Conservation (phyloP, 2,329 filamentous ascomycete species). For the Phialophora verrucosa region DNA sequence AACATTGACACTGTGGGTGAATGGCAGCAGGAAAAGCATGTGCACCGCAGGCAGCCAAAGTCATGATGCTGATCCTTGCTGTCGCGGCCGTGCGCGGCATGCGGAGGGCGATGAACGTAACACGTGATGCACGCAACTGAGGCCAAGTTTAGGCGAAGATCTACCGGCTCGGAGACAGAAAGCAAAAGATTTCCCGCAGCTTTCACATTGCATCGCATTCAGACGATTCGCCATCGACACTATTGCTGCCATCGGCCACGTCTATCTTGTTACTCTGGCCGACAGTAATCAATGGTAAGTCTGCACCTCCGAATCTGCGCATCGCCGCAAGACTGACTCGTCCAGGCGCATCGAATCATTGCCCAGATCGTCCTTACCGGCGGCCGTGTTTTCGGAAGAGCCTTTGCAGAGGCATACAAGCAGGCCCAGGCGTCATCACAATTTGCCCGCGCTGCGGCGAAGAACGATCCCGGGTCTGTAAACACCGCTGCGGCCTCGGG, state of each 20-base stretch:
- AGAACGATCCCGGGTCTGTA: slow-evolving; percentile 53
- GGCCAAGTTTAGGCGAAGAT: slow-evolving; percentile 19
- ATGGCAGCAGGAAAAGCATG: slow-evolving; percentile 17
- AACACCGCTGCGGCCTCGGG: slow-evolving; percentile 69
- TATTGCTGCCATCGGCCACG: slow-evolving; percentile 10
- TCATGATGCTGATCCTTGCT: too few species aligned
- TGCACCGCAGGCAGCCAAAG: too few species aligned
- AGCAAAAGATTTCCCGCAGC: slow-evolving; percentile 29
- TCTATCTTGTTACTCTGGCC: slow-evolving; percentile 3
- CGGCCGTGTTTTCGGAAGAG: slow-evolving; percentile 87
- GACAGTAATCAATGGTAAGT: slow-evolving; percentile 28
- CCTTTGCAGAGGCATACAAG: slow-evolving; percentile 92
- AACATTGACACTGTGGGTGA: not conserved
- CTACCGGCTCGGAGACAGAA: slow-evolving; percentile 16
- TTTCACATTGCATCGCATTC: slow-evolving; percentile 11
- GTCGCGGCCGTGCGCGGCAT: not conserved
- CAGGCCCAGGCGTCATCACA: slow-evolving; percentile 87
- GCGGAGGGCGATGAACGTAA: too few species aligned
- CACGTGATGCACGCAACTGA: slow-evolving; percentile 5
- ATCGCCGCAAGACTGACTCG: slow-evolving; percentile 27
- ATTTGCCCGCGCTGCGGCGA: slow-evolving; percentile 76
- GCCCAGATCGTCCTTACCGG: slow-evolving; percentile 91
- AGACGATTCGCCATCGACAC: slow-evolving; percentile 14
- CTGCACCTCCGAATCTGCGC: not conserved
- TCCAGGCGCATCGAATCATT: slow-evolving; percentile 89